phyloP scores from a whole-genome alignment of 257 asterid genomes.

The Cruciata laevipes region DNA sequence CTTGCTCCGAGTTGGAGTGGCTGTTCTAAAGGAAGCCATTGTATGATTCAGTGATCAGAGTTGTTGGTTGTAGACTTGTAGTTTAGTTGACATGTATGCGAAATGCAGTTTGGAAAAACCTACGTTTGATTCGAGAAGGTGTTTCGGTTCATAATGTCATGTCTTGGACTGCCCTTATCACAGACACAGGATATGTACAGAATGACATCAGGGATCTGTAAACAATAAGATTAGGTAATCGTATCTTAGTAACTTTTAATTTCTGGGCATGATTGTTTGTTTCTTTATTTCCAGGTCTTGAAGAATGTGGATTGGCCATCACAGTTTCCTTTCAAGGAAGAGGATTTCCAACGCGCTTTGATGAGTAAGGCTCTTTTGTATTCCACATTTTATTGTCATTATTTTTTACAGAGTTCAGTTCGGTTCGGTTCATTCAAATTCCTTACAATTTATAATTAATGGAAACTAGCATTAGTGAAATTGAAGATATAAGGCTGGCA shows the following conservation, averaged over 20 bases:
- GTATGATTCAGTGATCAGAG: conserved; percentile 58
- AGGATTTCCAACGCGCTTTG: conserved; percentile 92
- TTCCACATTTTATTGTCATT: not conserved
- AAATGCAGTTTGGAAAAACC: conserved; percentile 49
- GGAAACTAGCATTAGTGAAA: too few relatives aligned
- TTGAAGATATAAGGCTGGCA: not conserved
- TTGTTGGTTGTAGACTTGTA: conserved; percentile 88
- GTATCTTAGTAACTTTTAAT: too few relatives aligned
- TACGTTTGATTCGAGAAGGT: conserved; percentile 52
- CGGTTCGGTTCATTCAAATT: not conserved
- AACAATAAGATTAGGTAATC: too few relatives aligned
- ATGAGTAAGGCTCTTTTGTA: conserved; percentile 45
- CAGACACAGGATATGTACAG: conserved; percentile 71
- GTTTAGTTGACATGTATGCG: conserved; percentile 85
- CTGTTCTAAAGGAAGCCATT: conserved; percentile 48
- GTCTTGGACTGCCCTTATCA: conserved; percentile 89
- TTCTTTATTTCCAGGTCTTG: conserved; percentile 43
- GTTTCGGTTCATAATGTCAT: conserved; percentile 73
- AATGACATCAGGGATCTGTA: conserved; percentile 40
- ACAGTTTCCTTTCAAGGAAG: conserved; percentile 87
- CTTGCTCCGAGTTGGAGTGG: conserved; percentile 68
- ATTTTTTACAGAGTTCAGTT: not conserved
- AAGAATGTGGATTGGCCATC: conserved; percentile 92
- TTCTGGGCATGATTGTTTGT: not conserved
- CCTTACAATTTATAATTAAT: too few relatives aligned